These are phyloP conservation scores for Aphanomyces astaci DNA, from an alignment of 352 stramenopile species.

Conservation along the genomic window DNA sequence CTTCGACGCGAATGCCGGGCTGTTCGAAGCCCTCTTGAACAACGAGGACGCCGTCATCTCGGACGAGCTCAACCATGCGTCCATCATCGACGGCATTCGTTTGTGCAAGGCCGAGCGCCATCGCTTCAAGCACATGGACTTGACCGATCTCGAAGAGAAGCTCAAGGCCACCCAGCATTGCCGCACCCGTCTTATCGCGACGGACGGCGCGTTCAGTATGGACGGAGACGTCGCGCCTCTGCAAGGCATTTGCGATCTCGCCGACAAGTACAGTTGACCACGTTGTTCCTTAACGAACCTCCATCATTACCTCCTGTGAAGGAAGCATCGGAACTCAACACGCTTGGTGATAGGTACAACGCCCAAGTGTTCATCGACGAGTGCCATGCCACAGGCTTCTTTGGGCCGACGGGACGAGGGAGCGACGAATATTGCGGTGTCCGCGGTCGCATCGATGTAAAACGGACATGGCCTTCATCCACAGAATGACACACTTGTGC, in stretches of 20 bases:
- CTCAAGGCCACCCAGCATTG: constrained; percentile 85
- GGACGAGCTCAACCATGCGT: constrained; percentile 90
- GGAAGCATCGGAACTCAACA: neutral
- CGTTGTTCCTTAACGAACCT: too few relatives aligned
- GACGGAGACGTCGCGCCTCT: constrained; percentile 90
- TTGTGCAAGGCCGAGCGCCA: constrained; percentile 90
- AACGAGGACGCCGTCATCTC: constrained; percentile 89
- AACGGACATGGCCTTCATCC: neutral
- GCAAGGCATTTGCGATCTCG: constrained; percentile 83
- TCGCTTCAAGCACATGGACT: constrained; percentile 91
- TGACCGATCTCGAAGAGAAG: constrained; percentile 85
- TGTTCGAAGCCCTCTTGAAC: constrained; percentile 86
- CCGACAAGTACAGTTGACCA: constrained; percentile 73
- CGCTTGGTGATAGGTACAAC: constrained; percentile 53
- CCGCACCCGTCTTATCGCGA: constrained; percentile 86
- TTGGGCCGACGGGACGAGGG: constrained; percentile 85
- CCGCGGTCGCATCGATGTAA: constrained; percentile 70
- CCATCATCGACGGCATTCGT: constrained; percentile 92
- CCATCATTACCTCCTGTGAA: too few relatives aligned
- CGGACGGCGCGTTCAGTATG: constrained; percentile 94
- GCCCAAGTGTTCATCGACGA: constrained; percentile 91
- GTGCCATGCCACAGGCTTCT: constrained; percentile 91
- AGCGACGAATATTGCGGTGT: constrained; percentile 90
- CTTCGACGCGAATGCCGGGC: constrained; percentile 91
- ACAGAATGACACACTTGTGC: neutral